These are phyloP conservation scores for Malus sieversii DNA, from an alignment of 306 rosid genomes.

Conservation along the genomic window DNA sequence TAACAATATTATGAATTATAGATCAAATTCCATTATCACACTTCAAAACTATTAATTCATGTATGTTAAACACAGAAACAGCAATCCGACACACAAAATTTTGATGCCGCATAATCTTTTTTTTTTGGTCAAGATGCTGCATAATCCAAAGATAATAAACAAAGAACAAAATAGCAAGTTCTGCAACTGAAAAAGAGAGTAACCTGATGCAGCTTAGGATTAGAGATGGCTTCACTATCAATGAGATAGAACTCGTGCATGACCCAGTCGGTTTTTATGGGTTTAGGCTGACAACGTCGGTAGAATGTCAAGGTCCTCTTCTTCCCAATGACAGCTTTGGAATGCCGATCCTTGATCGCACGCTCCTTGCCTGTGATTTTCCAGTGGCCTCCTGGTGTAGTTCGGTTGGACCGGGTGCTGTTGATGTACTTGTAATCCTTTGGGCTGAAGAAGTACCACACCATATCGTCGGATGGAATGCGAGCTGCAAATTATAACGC, in stretches of 20 bases:
- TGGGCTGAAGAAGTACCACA: slow-evolving; percentile 47
- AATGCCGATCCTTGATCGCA: slow-evolving; percentile 12
- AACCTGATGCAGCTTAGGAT: not conserved
- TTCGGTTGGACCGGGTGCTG: slow-evolving; percentile 27
- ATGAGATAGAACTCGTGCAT: slow-evolving; percentile 46
- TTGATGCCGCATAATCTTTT: not conserved
- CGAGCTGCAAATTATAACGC: not conserved
- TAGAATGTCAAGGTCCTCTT: slow-evolving; percentile 55
- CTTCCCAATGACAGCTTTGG: slow-evolving; percentile 29
- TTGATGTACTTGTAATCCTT: slow-evolving; percentile 28
- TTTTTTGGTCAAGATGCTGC: not conserved
- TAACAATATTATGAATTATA: not conserved
- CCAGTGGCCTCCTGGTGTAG: slow-evolving; percentile 46
- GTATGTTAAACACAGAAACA: not conserved
- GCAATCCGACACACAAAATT: not conserved
- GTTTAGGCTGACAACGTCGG: slow-evolving; percentile 14
- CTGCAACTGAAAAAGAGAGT: not conserved
- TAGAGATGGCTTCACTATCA: not conserved
- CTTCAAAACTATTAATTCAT: not conserved
- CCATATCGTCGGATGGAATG: slow-evolving; percentile 10
- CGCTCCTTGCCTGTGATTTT: slow-evolving; percentile 45
- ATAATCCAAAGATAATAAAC: not conserved
- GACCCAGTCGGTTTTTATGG: slow-evolving; percentile 35
- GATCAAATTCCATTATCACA: not conserved
- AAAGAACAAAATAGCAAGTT: not conserved